Evolutionary conservation across 1,284 basidiomycete genomes (phyloP), one percentile per base, ranked within the genome.

Genomic region (Sparassis latifolia): DNA sequence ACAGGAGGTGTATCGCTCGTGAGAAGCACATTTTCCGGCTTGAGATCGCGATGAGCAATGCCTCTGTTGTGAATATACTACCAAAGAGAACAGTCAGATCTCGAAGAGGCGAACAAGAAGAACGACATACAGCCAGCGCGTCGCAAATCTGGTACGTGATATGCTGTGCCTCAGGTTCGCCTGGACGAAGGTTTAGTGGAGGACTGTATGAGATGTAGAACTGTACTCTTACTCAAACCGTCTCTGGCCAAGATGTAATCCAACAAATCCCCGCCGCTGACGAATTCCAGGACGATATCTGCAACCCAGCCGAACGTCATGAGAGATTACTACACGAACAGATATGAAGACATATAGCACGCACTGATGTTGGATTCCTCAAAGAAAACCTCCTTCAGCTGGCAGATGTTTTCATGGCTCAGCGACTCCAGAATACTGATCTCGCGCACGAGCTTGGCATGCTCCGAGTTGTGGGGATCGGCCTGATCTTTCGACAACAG

Each of bases 41-140:
- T 96, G 43, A 97, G 72, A 68, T 97, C 93, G 35, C 94, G 86
- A 69, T 97, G 93, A 0, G 91, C 81, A 44, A 97, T 81, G 29
- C 81, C 84, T 60, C 79, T 72, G 28, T 69, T 71, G 60, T 92
- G 90, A 41, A 90, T 82, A 62, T 91, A 92, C 83, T 88, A 52
- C 4, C 54, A 4, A 45, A 38, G 5, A 37, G 27, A 40, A 51
- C 10, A 60, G 37, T 35, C n/a, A 31, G 55, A n/a, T 55, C 51
- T 40, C 4, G 27, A 10, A 37, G 2, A 43, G 3, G 33, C 12
- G 5, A n/a, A 30, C 4, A 10, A 28, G 28, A 7, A n/a, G 5
- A 27, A 4, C 10, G 42, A 66, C 78, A 58, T 64, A 86, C 84
- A 20, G 82, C 69, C 33, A 88, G 68, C 0, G 88, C 88, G 45